Conservation (phyloP, 768 basidiomycete species). For the Cubamyces lactineus region DNA sequence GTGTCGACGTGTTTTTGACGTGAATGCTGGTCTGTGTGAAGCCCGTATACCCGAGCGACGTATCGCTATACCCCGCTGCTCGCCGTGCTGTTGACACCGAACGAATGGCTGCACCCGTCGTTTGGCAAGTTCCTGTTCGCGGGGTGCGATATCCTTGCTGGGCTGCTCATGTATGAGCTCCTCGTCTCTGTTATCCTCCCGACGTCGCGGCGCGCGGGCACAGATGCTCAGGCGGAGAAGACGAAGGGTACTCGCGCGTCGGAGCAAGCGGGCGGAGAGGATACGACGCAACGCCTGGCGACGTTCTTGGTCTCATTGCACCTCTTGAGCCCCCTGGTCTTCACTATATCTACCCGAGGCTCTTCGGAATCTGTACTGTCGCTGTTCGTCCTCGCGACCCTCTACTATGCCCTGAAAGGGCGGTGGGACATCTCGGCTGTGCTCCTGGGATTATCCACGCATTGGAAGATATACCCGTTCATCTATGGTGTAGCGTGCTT, state of each 20-base stretch:
- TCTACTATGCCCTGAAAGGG: slow-evolving; percentile 60
- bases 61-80: slow-evolving; percentile 97
- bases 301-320: slow-evolving; percentile 69
- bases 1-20: neutral
- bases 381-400: slow-evolving; percentile 71
- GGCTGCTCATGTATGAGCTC: slow-evolving; percentile 67
- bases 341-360: slow-evolving; percentile 95
- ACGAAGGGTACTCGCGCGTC: neutral
- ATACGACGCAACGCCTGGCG: slow-evolving; percentile 39
- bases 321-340: slow-evolving; percentile 91
- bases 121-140: slow-evolving; percentile 94
- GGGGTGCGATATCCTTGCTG: slow-evolving; percentile 79
- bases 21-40: slow-evolving; percentile 35
- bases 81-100: slow-evolving; percentile 80
- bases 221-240: neutral
- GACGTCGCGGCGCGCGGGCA: neutral
- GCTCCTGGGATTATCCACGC: slow-evolving; percentile 79
- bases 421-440: slow-evolving; percentile 71
- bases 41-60: slow-evolving; percentile 89
- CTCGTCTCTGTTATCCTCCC: slow-evolving; percentile 57
- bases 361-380: slow-evolving; percentile 91
- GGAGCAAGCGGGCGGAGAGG: neutral
- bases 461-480: slow-evolving; percentile 98
- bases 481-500: slow-evolving; percentile 86
- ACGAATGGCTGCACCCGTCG: slow-evolving; percentile 75